Percentiles rank a stretch among this genome's conserved stretches.
Evolutionary conservation across 371 early-diverging fungal genomes (phyloP).

Genomic region (Zopfochytrium polystomum): DNA sequence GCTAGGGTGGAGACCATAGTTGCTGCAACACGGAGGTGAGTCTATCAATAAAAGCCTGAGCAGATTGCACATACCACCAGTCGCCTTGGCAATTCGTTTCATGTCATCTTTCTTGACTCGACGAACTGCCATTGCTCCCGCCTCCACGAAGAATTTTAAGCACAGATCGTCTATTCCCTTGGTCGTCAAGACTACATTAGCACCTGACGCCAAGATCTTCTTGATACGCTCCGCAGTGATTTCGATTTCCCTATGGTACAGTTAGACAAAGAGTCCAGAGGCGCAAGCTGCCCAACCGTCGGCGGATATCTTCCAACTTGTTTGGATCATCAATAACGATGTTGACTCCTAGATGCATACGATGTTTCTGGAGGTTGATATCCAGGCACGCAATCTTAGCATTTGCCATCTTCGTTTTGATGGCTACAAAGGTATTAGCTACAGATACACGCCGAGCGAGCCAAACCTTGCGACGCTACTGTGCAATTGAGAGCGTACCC

Average conservation of each 20-base stretch:
- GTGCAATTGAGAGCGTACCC: slow-evolving; percentile 99
- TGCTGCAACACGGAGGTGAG: slow-evolving; percentile 49
- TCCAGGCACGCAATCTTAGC: slow-evolving; percentile 99
- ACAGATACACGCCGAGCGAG: slow-evolving; percentile 3
- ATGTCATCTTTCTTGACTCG: slow-evolving; percentile 98
- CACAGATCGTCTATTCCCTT: slow-evolving; percentile 99
- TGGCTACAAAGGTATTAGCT: slow-evolving; percentile 51
- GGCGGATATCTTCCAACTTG: slow-evolving; percentile 96
- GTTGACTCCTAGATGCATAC: slow-evolving; percentile 97
- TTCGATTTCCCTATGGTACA: slow-evolving; percentile 74
- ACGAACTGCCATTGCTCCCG: slow-evolving; percentile 92
- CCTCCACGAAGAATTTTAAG: slow-evolving; percentile 96
- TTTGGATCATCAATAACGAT: slow-evolving; percentile 98
- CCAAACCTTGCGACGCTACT: slow-evolving; percentile 80
- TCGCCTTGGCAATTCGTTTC: slow-evolving; percentile 95
- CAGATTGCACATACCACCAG: slow-evolving; percentile 70
- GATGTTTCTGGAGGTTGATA: slow-evolving; percentile 98
- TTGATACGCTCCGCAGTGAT: slow-evolving; percentile 95
- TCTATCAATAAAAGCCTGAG: slow-evolving; percentile 1
- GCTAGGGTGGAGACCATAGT: slow-evolving; percentile 95
- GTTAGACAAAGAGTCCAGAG: background rate
- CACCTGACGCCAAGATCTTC: slow-evolving; percentile 95
- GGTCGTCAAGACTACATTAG: slow-evolving; percentile 98
- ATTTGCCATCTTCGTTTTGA: slow-evolving; percentile 81
- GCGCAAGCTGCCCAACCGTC: slow-evolving; percentile 53